Evolutionary conservation across 177 flowering plant genomes (phyloP), one percentile per base, ranked within the genome.

Genomic region (Vitis hybrid): DNA sequence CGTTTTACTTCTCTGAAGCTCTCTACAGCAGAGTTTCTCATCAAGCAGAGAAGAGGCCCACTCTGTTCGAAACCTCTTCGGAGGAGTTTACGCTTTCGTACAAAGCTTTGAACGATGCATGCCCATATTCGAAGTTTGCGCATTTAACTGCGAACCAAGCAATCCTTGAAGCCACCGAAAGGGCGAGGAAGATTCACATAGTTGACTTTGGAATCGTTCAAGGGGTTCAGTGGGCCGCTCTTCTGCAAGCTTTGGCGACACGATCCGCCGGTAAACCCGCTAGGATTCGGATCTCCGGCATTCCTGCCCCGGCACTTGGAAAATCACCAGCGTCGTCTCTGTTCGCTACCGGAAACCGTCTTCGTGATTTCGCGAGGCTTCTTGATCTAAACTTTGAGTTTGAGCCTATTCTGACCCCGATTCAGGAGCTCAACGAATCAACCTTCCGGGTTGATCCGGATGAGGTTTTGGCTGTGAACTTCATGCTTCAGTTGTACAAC

Each of bases 61-160:
- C 80, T 6, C 58, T 51, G 2, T 64, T 73, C 49, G 83, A 77
- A 11, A 73, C 82, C 0, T 66, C 87, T 3, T 60, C 83, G 0
- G 97, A 90, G 58, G 96, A 95, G 60, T 79, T 80, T 71, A 83
- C 84, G 0, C 77, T 91, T n/a, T 79, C 86, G 3, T 93, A 91
- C 81, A 91, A 90, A 50, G 89, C 92, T 11, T 68, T 95, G 26
- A 87, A 95, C 78, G 98, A 95, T 19, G 98, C 97, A 3, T 90
- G 97, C 68, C 99, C 99, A 0, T 93, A 88, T 59, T 88, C 89
- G 1, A 93, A 90, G 56, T 94, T 94, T 68, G 88, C 97, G 19
- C 97, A 93, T 66, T 78, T 94, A 67, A 93, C 99, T 2, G 99
- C 98, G 1, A 94, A 93, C 72, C 98, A 94, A 66, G 98, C 98